A percentile compares a stretch with the other conserved stretches of the same genome.
phyloP scores from a whole-genome alignment of 805 yeast genomes.

The Yarrowia alimentaria region DNA sequence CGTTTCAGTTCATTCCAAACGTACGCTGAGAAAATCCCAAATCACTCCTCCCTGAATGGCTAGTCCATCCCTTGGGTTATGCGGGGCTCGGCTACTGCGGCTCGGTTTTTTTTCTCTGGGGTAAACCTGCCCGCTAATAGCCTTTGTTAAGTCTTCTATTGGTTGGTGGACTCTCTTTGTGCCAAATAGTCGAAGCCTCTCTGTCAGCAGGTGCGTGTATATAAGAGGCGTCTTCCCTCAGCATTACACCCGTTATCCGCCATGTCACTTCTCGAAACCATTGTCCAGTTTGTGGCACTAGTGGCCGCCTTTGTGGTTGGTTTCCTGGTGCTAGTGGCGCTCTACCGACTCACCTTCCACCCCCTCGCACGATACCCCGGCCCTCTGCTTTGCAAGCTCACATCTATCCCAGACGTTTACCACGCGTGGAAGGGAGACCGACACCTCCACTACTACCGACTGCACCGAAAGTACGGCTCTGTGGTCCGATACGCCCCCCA shows the following conservation, averaged over 20 bases:
- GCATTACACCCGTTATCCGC: too few species aligned
- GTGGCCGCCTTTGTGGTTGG: constrained; percentile 9
- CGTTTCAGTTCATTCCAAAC: too few species aligned
- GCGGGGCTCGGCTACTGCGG: too few species aligned
- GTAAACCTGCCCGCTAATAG: constrained; percentile 3
- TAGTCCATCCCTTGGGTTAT: not conserved
- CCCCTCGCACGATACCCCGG: constrained; percentile 31
- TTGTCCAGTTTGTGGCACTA: constrained; percentile 19
- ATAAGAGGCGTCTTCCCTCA: constrained; percentile 11
- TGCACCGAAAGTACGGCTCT: constrained; percentile 29
- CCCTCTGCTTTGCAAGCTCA: constrained; percentile 29
- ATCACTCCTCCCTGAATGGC: too few species aligned
- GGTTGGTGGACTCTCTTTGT: not conserved
- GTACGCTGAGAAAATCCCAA: too few species aligned
- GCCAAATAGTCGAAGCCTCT: too few species aligned
- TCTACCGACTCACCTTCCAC: constrained; percentile 28
- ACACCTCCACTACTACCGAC: constrained; percentile 29
- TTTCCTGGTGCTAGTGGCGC: constrained; percentile 30
- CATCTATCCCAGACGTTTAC: constrained; percentile 29
- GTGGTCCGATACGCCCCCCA: constrained; percentile 31
- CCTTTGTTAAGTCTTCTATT: constrained; percentile 19
- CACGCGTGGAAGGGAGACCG: constrained; percentile 32
- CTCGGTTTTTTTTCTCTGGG: too few species aligned
- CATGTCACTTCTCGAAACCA: constrained; percentile 7
- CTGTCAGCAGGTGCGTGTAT: not conserved